Conservation (phyloP, 768 basidiomycete genomes). For the Peribolospora baueri region DNA sequence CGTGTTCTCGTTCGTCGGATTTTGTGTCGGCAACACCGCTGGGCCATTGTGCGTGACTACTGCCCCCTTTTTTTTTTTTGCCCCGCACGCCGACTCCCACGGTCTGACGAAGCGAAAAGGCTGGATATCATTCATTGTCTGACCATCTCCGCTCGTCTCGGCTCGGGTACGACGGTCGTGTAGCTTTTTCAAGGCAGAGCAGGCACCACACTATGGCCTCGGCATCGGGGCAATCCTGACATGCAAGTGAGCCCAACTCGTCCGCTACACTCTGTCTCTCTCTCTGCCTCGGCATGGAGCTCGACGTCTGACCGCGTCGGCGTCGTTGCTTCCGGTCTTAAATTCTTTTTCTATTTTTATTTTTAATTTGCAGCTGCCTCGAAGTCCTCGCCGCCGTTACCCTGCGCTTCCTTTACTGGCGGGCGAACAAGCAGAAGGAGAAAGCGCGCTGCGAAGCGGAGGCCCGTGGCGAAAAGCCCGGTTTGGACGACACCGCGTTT, state of each 20-base stretch:
- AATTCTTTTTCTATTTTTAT: too few relatives aligned
- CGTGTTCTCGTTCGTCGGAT: slow-evolving; percentile 18
- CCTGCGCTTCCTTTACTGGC: slow-evolving; percentile 15
- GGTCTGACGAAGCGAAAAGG: too few relatives aligned
- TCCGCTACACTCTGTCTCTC: too few relatives aligned
- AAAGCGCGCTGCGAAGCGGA: background rate
- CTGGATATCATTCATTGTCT: too few relatives aligned
- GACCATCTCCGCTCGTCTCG: too few relatives aligned
- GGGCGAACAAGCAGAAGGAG: slow-evolving; percentile 17
- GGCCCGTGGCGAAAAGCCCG: background rate
- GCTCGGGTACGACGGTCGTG: too few relatives aligned
- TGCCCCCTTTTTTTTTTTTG: too few relatives aligned
- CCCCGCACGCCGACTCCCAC: too few relatives aligned
- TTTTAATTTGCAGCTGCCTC: slow-evolving; percentile 12
- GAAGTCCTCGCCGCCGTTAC: slow-evolving; percentile 13
- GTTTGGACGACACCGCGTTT: slow-evolving; percentile 14
- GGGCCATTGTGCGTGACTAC: background rate
- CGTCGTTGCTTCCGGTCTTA: too few relatives aligned
- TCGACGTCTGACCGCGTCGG: too few relatives aligned
- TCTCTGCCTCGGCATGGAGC: too few relatives aligned
- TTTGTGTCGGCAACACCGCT: slow-evolving; percentile 17
- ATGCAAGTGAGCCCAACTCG: too few relatives aligned
- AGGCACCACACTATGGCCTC: slow-evolving; percentile 17
- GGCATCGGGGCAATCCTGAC: slow-evolving; percentile 18
- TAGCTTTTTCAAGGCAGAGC: slow-evolving; percentile 13